These are phyloP conservation scores for Claviceps lovelessii DNA, from an alignment of 2,329 filamentous ascomycete genomes.

Conservation along the genomic window DNA sequence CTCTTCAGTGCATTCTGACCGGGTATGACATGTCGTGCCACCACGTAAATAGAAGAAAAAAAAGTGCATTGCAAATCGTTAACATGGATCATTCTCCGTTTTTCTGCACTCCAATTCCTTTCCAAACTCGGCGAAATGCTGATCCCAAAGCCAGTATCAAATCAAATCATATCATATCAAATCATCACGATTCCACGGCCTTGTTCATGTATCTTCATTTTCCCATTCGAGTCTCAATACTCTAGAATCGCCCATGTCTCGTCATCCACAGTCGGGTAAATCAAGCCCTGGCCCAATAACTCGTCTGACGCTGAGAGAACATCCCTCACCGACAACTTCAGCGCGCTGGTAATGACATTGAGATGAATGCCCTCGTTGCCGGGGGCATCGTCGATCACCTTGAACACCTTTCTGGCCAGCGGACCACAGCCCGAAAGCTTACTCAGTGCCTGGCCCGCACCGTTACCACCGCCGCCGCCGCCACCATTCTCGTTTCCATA, in stretches of 20 bases:
- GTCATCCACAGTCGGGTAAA: conserved; percentile 88
- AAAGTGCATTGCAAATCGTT: neutral
- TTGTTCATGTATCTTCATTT: neutral
- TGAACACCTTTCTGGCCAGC: conserved; percentile 55
- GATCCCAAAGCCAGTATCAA: neutral
- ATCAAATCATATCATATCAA: neutral
- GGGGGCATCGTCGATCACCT: conserved; percentile 49
- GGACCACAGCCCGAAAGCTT: conserved; percentile 36
- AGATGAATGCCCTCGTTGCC: conserved; percentile 75
- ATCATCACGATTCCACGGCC: neutral
- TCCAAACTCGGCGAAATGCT: neutral
- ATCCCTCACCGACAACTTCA: conserved; percentile 52
- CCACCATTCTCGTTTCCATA: conserved; percentile 26
- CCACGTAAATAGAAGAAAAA: neutral
- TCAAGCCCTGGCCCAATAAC: conserved; percentile 54
- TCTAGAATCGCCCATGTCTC: conserved; percentile 82
- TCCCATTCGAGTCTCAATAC: conserved; percentile 3
- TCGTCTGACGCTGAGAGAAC: conserved; percentile 71
- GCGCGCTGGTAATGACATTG: conserved; percentile 55
- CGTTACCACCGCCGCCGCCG: conserved; percentile 17
- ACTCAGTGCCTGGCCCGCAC: conserved; percentile 21
- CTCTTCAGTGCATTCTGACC: too few species aligned
- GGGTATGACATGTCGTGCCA: too few species aligned
- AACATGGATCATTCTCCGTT: neutral
- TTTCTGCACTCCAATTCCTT: neutral